phyloP scores from a whole-genome alignment of 2,329 filamentous ascomycete genomes.

The Paecilomyces niveus region DNA sequence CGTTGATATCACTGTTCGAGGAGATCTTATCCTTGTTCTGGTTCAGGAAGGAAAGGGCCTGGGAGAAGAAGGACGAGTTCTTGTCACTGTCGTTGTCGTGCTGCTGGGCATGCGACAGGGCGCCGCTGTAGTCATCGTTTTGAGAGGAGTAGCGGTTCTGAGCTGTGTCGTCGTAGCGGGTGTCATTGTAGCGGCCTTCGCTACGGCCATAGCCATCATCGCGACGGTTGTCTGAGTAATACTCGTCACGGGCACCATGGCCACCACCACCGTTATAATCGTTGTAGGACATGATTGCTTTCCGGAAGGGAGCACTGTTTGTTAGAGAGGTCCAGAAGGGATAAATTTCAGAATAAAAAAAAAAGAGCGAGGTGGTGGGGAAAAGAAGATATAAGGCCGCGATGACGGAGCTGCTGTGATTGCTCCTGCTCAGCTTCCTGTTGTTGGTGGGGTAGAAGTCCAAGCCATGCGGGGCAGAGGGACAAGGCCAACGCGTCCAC shows the following conservation, averaged over 20 bases:
- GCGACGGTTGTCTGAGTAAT: not conserved
- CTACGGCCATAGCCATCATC: slow-evolving; percentile 4
- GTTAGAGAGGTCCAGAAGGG: not conserved
- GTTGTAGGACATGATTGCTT: slow-evolving; percentile 9
- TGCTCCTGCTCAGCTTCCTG: not conserved
- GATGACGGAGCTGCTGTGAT: not conserved
- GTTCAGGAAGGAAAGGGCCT: slow-evolving; percentile 48
- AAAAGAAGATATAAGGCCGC: not conserved
- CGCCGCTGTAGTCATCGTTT: slow-evolving; percentile 48
- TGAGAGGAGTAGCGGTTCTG: slow-evolving; percentile 2
- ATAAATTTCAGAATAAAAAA: not conserved
- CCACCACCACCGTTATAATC: not conserved
- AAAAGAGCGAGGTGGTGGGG: not conserved
- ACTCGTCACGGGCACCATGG: not conserved
- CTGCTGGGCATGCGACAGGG: slow-evolving; percentile 48
- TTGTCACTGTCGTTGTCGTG: slow-evolving; percentile 44
- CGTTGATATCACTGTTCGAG: slow-evolving; percentile 50
- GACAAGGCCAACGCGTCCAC: not conserved
- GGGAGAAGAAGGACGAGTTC: slow-evolving; percentile 44
- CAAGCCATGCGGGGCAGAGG: not conserved
- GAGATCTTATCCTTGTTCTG: slow-evolving; percentile 44
- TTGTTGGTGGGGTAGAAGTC: not conserved
- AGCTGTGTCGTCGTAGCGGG: slow-evolving; percentile 11
- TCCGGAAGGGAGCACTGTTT: not conserved
- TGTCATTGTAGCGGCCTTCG: slow-evolving; percentile 9